Conservation (phyloP, 306 rosid species). For the Pachyrhizus erosus region DNA sequence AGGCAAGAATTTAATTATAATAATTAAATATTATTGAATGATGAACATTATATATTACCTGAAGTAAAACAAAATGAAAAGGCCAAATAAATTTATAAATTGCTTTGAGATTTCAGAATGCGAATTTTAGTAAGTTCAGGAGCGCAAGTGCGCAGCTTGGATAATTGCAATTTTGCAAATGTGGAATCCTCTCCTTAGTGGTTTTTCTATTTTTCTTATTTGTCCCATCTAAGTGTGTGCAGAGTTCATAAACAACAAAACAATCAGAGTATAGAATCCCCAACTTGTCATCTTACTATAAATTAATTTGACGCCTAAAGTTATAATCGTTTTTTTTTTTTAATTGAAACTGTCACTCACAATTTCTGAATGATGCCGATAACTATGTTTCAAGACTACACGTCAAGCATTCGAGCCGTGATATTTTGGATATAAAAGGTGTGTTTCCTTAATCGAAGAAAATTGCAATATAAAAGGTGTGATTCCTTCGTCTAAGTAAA, state of each 20-base stretch:
- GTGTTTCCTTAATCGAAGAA: neutral
- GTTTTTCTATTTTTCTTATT: neutral
- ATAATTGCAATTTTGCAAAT: neutral
- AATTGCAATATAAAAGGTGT: neutral
- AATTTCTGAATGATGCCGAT: neutral
- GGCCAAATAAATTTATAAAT: neutral
- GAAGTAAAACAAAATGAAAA: neutral
- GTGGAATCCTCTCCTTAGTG: neutral
- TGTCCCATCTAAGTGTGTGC: neutral
- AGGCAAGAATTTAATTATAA: neutral
- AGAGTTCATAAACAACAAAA: neutral
- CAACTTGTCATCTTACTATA: neutral
- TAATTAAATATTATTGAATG: neutral
- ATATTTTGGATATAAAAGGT: neutral
- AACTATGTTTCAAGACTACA: neutral
- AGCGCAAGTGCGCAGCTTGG: neutral
- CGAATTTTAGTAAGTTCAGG: too few relatives aligned
- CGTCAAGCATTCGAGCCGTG: neutral
- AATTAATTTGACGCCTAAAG: neutral
- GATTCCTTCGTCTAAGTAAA: conserved; percentile 5
- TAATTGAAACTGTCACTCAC: neutral
- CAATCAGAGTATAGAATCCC: neutral
- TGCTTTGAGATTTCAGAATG: neutral
- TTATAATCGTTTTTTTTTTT: neutral
- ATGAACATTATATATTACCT: neutral